phyloP scores from a whole-genome alignment of 2,329 filamentous ascomycete species.

The Phialophora expanda region DNA sequence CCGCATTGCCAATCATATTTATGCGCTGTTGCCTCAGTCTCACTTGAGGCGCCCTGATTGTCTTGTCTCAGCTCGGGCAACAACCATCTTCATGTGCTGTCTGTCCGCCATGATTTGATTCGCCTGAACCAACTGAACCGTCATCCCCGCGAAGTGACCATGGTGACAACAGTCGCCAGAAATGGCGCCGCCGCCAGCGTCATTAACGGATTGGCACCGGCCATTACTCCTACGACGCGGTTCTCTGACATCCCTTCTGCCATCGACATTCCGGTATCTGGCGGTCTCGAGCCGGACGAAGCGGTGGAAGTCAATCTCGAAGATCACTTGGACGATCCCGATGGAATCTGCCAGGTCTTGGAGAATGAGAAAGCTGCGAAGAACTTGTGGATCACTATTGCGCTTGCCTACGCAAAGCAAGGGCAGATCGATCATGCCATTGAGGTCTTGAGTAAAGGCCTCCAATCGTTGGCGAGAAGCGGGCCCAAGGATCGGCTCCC shows the following conservation, averaged over 20 bases:
- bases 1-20: not conserved
- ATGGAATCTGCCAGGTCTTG: slow-evolving; percentile 90
- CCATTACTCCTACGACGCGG: slow-evolving; percentile 45
- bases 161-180: slow-evolving; percentile 27
- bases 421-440: slow-evolving; percentile 85
- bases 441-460: slow-evolving; percentile 72
- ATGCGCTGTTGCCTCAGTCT: no score
- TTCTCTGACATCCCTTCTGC: slow-evolving; percentile 67
- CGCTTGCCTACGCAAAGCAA: slow-evolving; percentile 94
- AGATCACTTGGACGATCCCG: slow-evolving; percentile 89
- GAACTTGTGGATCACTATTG: slow-evolving; percentile 97
- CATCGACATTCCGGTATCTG: slow-evolving; percentile 68
- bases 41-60: not conserved
- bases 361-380: slow-evolving; percentile 92
- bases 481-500: slow-evolving; percentile 73
- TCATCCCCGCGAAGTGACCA: slow-evolving; percentile 16
- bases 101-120: slow-evolving; percentile 7
- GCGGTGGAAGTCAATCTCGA: slow-evolving; percentile 93
- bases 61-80: not conserved
- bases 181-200: slow-evolving; percentile 26
- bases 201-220: slow-evolving; percentile 9
- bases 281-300: slow-evolving; percentile 64
- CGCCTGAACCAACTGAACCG: not conserved
- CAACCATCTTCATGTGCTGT: not conserved
- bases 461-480: slow-evolving; percentile 70